phyloP scores from a whole-genome alignment of 345 rosid species.

The Euclidium syriacum region DNA sequence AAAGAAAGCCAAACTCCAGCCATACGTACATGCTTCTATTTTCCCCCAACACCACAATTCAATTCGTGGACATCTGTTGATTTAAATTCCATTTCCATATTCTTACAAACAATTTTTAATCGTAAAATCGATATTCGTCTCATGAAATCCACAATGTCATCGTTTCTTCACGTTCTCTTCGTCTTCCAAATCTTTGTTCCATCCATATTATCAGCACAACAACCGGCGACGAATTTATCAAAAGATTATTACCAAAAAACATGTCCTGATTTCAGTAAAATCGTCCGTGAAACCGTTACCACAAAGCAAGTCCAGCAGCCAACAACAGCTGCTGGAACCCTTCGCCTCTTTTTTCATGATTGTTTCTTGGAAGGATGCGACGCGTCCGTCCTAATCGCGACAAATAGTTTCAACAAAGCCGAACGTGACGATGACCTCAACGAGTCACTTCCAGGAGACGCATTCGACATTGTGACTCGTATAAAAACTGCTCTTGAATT shows the following conservation, averaged over 20 bases:
- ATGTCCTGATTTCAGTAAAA: constrained; percentile 44
- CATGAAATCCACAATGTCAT: constrained; percentile 14
- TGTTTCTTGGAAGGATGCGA: constrained; percentile 61
- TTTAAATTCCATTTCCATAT: neutral
- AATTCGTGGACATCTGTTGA: constrained; percentile 3
- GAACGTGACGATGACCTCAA: constrained; percentile 49
- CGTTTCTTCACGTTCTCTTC: neutral
- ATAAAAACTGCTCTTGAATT: constrained; percentile 48
- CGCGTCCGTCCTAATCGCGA: constrained; percentile 43
- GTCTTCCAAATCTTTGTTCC: constrained; percentile 14
- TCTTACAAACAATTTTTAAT: neutral
- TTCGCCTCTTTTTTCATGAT: constrained; percentile 55
- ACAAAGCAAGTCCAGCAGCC: constrained; percentile 32
- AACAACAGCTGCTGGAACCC: constrained; percentile 48
- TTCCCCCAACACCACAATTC: constrained; percentile 2
- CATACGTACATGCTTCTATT: constrained; percentile 12
- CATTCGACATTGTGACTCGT: constrained; percentile 37
- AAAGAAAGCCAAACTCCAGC: constrained; percentile 3
- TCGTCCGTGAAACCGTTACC: constrained; percentile 36
- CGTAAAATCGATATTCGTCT: neutral
- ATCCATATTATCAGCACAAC: neutral
- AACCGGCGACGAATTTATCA: neutral
- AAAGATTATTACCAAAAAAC: constrained; percentile 39
- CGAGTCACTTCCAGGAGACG: constrained; percentile 45
- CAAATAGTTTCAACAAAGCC: constrained; percentile 41